phyloP scores from a whole-genome alignment of 2,329 filamentous ascomycete genomes.

The Monosporascus sp. region DNA sequence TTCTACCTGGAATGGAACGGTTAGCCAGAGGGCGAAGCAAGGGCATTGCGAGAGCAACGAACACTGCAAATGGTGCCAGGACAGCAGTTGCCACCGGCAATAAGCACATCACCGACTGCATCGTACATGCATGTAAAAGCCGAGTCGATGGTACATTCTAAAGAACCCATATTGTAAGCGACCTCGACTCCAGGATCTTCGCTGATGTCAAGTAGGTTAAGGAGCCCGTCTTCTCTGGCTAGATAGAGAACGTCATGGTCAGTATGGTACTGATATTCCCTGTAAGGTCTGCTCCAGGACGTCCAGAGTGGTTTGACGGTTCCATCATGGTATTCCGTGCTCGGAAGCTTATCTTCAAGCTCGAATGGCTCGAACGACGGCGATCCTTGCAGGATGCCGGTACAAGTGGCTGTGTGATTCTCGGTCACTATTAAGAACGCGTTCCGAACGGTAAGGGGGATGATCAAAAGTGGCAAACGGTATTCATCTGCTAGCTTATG shows the following conservation, averaged over 20 bases:
- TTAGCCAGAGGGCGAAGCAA: conserved; percentile 2
- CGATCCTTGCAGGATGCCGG: conserved; percentile 47
- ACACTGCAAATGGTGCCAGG: conserved; percentile 73
- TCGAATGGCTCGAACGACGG: conserved; percentile 43
- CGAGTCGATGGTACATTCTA: conserved; percentile 70
- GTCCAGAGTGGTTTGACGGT: conserved; percentile 63
- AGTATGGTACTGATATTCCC: conserved; percentile 57
- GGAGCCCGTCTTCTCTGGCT: conserved; percentile 78
- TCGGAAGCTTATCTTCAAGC: conserved; percentile 31
- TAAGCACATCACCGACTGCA: conserved; percentile 68
- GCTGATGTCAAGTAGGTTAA: conserved; percentile 68
- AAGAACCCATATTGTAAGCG: conserved; percentile 56
- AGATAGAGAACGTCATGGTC: conserved; percentile 78
- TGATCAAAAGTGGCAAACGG: conserved; percentile 62
- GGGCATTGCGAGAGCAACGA: conserved; percentile 20
- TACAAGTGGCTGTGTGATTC: conserved; percentile 51
- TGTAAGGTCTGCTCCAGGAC: conserved; percentile 75
- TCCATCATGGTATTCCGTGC: conserved; percentile 44
- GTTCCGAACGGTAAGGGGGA: conserved; percentile 66
- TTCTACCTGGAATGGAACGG: conserved; percentile 35
- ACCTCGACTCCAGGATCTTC: conserved; percentile 50
- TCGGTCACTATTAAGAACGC: conserved; percentile 67
- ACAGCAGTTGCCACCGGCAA: conserved; percentile 74
- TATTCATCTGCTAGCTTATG: conserved; percentile 46
- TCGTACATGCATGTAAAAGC: conserved; percentile 76